Conservation (phyloP, 2,329 filamentous ascomycete species). For the Aspergillaceae sp. region DNA sequence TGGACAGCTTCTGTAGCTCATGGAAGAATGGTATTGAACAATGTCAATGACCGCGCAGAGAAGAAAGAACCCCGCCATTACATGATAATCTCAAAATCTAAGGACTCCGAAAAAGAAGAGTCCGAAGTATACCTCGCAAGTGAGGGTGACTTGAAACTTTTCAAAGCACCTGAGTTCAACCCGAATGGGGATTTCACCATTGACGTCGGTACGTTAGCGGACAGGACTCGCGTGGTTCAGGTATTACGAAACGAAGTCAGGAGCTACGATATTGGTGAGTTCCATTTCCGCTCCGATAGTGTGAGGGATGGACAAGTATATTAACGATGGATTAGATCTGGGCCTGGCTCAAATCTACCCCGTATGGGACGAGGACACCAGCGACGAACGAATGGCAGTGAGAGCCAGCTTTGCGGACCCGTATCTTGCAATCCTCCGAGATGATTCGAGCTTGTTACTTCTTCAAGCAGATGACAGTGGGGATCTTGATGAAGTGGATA, state of each 20-base stretch:
- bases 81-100: slow-evolving; percentile 68
- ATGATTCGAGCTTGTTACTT: slow-evolving; percentile 72
- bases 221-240: slow-evolving; percentile 73
- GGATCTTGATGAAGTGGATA: slow-evolving; percentile 75
- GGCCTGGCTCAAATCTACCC: slow-evolving; percentile 84
- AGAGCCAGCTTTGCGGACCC: slow-evolving; percentile 80
- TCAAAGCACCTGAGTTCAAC: slow-evolving; percentile 83
- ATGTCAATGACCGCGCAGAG: slow-evolving; percentile 38
- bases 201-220: slow-evolving; percentile 75
- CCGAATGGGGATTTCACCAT: slow-evolving; percentile 78
- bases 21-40: slow-evolving; percentile 41
- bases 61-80: slow-evolving; percentile 59
- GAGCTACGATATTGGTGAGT: slow-evolving; percentile 79
- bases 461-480: slow-evolving; percentile 71
- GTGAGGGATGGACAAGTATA: neutral
- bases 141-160: slow-evolving; percentile 63
- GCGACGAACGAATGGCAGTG: slow-evolving; percentile 63
- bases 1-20: slow-evolving; percentile 62
- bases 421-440: slow-evolving; percentile 71
- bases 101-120: slow-evolving; percentile 59
- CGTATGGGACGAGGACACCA: slow-evolving; percentile 84
- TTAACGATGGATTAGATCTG: slow-evolving; percentile 51
- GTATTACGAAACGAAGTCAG: slow-evolving; percentile 78
- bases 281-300: neutral
- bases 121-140: slow-evolving; percentile 71